Base-by-base conservation (phyloP, 495 filamentous ascomycete species). In the Talaromyces adpressus region DNA sequence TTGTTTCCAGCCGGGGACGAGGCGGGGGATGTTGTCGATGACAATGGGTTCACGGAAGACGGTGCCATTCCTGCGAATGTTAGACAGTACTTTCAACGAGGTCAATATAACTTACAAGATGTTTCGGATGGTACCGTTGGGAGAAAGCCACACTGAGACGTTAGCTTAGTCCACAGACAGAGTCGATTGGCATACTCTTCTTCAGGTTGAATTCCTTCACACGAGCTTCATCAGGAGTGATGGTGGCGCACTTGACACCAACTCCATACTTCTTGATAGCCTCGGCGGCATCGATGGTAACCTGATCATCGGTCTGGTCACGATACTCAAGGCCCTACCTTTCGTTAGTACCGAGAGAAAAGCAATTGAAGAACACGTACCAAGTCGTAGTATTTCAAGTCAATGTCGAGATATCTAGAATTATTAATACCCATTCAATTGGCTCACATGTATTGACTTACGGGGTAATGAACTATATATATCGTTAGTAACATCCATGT, bases 371-470 rank as follows among this genome's bases (percentile, higher is more conserved):
- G 18, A 51, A 25, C 20, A 39, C 77, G 53, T 80, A 85, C 83
- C 67, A 98, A 79, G 73, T 98, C 94, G 80, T 97, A 98, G 86
- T 98, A 98, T 83, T 98, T 98, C 64, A 98, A 87, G 75, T 98
- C 93, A 75, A 98, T 84, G 70, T 95, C 91, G 47, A 98, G 89
- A 81, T 92, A 98, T 51, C 83, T 87, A 64, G 61, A 7, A n/a
- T 57, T 32, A 64, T 20, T 41, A 59, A 41, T 20, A 36, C 29
- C 1, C 29, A 47, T 57, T 2, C n/a, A 22, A 41, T 39, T 8
- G n/a, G 25, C 1, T 0, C 22, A 22, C 11, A 64, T 5, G 29
- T 7, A 29, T 34, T 52, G 62, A 77, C 82, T 80, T 79, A 87
- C 83, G 92, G 92, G 79, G 86, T 81, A 75, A 97, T 97, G 81